Conservation (phyloP, 2,329 filamentous ascomycete species). For the Blastomyces gilchristii region DNA sequence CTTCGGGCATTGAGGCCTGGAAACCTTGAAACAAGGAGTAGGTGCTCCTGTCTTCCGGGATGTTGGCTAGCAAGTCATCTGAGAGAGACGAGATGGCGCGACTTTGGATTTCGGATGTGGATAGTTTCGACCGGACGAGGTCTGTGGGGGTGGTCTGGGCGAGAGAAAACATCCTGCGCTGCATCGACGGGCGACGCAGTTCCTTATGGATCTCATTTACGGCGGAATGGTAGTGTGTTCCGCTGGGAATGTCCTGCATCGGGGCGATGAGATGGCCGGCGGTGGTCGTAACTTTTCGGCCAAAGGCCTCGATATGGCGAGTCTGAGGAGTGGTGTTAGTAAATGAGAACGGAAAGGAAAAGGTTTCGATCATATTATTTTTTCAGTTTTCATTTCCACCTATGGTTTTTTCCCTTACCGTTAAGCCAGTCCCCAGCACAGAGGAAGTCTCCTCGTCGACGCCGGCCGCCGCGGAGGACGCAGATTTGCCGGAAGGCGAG, state of each 20-base stretch:
- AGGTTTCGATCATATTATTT: not conserved
- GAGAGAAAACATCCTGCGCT: constrained; percentile 84
- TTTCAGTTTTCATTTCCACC: not conserved
- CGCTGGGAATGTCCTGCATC: constrained; percentile 41
- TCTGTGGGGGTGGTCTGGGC: constrained; percentile 87
- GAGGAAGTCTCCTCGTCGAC: constrained; percentile 32
- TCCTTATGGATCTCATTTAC: constrained; percentile 85
- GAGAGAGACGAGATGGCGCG: constrained; percentile 79
- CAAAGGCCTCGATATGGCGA: constrained; percentile 81
- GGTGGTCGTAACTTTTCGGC: constrained; percentile 88
- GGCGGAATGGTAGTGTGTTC: constrained; percentile 68
- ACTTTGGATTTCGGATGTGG: constrained; percentile 84
- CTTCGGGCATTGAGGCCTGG: constrained; percentile 74
- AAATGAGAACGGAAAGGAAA: constrained; percentile 8
- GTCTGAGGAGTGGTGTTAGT: constrained; percentile 44
- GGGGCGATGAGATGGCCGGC: constrained; percentile 80
- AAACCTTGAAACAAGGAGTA: constrained; percentile 97
- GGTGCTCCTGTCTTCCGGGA: constrained; percentile 72
- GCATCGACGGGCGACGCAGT: constrained; percentile 69
- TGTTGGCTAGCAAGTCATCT: constrained; percentile 80
- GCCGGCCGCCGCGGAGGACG: constrained; percentile 27
- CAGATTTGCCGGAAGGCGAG: constrained; percentile 34
- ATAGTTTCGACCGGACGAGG: constrained; percentile 82
- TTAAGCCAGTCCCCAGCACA: constrained; percentile 40
- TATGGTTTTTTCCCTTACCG: constrained; percentile 26